A percentile compares a stretch with the other conserved stretches of the same genome.
These are phyloP conservation scores for Phalaenopsis equestris DNA, from an alignment of 106 monocot species.

Conservation along the genomic window DNA sequence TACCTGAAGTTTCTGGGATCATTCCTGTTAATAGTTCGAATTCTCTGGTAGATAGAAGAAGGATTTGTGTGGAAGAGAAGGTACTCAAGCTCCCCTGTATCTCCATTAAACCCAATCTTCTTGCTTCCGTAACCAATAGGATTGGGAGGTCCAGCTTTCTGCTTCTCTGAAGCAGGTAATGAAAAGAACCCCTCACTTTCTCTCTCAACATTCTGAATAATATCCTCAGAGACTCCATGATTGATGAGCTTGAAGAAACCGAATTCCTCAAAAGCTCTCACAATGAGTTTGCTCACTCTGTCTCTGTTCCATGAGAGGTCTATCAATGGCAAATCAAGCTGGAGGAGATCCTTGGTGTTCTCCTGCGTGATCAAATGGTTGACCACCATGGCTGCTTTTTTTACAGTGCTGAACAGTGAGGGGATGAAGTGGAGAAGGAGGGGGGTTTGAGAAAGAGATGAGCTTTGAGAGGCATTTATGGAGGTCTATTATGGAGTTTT, in stretches of 20 bases:
- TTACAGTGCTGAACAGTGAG: background rate
- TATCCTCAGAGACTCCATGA: conserved; percentile 37
- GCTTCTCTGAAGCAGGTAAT: conserved; percentile 37
- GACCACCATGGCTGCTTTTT: conserved; percentile 26
- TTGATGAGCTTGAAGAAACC: conserved; percentile 80
- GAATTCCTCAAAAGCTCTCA: conserved; percentile 53
- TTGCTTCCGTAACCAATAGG: conserved; percentile 64
- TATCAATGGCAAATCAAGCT: conserved; percentile 17
- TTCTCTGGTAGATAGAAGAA: conserved; percentile 29
- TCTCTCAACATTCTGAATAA: conserved; percentile 28
- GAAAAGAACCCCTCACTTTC: conserved; percentile 44
- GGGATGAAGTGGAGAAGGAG: background rate
- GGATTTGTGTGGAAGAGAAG: conserved; percentile 67
- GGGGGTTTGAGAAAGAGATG: background rate
- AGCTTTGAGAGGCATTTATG: background rate
- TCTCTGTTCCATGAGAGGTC: conserved; percentile 34
- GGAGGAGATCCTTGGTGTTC: background rate
- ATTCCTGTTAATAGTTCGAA: conserved; percentile 20
- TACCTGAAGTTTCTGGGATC: conserved; percentile 57
- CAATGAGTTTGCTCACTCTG: conserved; percentile 18
- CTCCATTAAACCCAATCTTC: conserved; percentile 62
- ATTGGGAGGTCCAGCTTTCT: conserved; percentile 43
- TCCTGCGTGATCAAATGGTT: conserved; percentile 5
- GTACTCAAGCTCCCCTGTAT: conserved; percentile 75
- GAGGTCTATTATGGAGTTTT: background rate